Conservation (phyloP, 2,329 filamentous ascomycete genomes). For the Passalora sequoiae region DNA sequence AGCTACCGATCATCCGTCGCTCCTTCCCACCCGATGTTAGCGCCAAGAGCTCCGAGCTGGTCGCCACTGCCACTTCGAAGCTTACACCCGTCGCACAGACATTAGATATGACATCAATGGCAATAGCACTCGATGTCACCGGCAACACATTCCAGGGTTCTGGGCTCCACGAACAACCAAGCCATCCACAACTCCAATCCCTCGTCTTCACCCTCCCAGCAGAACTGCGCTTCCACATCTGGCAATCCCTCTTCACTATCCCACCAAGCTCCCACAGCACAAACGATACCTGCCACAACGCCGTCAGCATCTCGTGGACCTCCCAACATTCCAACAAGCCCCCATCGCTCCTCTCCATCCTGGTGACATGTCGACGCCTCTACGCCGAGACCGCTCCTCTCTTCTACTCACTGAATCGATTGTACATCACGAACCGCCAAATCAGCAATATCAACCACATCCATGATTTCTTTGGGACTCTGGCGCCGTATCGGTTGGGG, state of each 20-base stretch:
- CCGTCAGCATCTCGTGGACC: constrained; percentile 2
- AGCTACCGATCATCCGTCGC: too few relatives aligned
- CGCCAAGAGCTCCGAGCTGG: neutral
- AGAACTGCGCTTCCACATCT: constrained; percentile 3
- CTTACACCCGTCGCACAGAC: too few relatives aligned
- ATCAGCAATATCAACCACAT: neutral
- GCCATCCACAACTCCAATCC: constrained; percentile 2
- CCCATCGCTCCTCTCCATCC: neutral
- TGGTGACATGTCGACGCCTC: neutral
- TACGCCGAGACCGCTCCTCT: neutral
- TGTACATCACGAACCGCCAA: constrained; percentile 3
- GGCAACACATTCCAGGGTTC: too few relatives aligned
- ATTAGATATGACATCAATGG: too few relatives aligned
- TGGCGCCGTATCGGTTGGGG: neutral
- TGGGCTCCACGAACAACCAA: too few relatives aligned
- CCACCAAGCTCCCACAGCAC: neutral
- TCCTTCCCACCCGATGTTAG: too few relatives aligned
- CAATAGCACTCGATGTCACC: too few relatives aligned
- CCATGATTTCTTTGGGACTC: neutral
- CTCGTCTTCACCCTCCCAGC: constrained; percentile 3
- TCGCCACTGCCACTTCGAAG: neutral
- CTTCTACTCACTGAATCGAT: constrained; percentile 1
- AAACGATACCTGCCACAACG: constrained; percentile 1
- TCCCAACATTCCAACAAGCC: neutral
- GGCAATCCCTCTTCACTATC: neutral